Conservation (phyloP, 179 eudicot species). For the Camellia oleifera region DNA sequence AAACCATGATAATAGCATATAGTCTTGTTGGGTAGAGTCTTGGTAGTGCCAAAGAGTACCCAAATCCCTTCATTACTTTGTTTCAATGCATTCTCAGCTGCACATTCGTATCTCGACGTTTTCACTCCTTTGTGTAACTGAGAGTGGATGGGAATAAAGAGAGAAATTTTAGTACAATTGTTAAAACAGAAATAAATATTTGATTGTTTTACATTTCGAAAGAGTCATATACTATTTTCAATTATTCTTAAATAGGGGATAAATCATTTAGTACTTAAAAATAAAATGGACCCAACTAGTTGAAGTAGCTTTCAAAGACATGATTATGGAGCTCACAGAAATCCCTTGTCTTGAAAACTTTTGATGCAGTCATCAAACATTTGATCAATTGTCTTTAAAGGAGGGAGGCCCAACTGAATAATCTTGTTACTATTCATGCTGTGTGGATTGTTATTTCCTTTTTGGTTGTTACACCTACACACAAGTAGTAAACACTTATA, state of each 20-base stretch:
- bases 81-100: no score
- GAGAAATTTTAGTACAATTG: no score
- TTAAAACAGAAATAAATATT: neutral
- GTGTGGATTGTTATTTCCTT: constrained; percentile 68
- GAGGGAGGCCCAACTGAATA: constrained; percentile 56
- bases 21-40: no score
- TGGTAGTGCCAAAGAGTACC: no score
- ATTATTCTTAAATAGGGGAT: neutral
- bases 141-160: no score
- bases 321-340: constrained; percentile 32
- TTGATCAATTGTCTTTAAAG: constrained; percentile 53
- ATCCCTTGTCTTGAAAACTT: constrained; percentile 74
- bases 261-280: neutral
- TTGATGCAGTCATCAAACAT: constrained; percentile 87
- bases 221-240: neutral
- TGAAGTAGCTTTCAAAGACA: constrained; percentile 8
- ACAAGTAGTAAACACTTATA: neutral
- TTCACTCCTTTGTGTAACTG: no score
- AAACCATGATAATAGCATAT: no score
- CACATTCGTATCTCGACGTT: no score
- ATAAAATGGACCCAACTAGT: neutral
- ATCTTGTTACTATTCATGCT: constrained; percentile 80
- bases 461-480: constrained; percentile 51
- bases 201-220: neutral
- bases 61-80: no score